Conservation (phyloP, 192 early-diverging fungal species). For the Entomortierella lignicola region DNA sequence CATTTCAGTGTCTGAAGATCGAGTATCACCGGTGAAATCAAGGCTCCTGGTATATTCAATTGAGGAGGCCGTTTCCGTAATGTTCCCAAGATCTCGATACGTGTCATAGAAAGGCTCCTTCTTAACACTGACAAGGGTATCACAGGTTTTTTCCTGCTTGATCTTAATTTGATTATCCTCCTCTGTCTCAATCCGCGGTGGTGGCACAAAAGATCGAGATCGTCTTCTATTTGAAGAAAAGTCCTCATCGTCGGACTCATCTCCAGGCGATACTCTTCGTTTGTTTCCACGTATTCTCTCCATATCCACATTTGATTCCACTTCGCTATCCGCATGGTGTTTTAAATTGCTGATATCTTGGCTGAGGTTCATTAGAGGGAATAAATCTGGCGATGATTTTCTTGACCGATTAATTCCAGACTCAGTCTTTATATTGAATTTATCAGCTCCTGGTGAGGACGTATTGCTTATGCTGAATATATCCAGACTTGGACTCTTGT, state of each 20-base stretch:
- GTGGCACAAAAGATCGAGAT: slow-evolving; percentile 25
- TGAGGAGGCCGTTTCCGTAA: not conserved
- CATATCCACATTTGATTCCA: not conserved
- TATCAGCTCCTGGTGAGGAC: too few species aligned
- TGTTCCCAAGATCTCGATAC: too few species aligned
- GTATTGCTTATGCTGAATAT: not conserved
- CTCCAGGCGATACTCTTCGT: slow-evolving; percentile 6
- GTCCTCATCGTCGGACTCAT: slow-evolving; percentile 2
- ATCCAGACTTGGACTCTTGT: not conserved
- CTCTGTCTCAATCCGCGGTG: slow-evolving; percentile 3
- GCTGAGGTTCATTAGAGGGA: too few species aligned
- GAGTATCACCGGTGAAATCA: not conserved
- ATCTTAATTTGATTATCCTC: slow-evolving; percentile 10
- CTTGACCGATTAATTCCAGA: too few species aligned
- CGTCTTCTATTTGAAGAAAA: slow-evolving; percentile 15
- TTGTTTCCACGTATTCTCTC: not conserved
- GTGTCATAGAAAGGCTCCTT: too few species aligned
- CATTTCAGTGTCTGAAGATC: not conserved
- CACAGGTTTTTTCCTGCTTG: slow-evolving; percentile 1
- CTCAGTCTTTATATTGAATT: too few species aligned
- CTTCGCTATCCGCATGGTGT: not conserved
- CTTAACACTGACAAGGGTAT: not conserved
- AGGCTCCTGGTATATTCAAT: not conserved
- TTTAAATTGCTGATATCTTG: too few species aligned
- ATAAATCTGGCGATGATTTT: too few species aligned